These are phyloP conservation scores for Polytrichum commune DNA, from an alignment of 225 moss, liverwort and hornwort genomes.

Conservation along the genomic window DNA sequence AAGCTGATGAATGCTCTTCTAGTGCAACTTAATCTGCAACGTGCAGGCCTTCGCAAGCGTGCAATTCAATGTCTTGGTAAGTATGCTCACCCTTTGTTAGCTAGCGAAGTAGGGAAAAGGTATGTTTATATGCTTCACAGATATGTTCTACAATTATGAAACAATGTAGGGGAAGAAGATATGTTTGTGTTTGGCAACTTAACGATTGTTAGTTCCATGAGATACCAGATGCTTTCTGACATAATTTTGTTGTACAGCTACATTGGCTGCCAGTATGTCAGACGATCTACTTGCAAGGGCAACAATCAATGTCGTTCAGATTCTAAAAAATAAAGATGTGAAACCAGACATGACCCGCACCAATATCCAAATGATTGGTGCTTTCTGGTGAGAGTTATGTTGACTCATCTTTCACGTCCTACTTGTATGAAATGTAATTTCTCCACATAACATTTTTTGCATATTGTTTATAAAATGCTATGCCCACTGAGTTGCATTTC, in stretches of 20 bases:
- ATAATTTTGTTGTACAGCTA: constrained; percentile 36
- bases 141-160: no score
- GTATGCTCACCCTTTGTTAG: background rate
- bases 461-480: background rate
- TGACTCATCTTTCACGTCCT: background rate
- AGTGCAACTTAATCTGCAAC: constrained; percentile 67
- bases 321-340: constrained; percentile 66
- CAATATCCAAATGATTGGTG: constrained; percentile 75
- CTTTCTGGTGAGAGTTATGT: constrained; percentile 43
- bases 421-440: no score
- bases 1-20: constrained; percentile 49
- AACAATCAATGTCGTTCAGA: constrained; percentile 63
- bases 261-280: constrained; percentile 65
- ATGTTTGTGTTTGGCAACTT: constrained; percentile 1
- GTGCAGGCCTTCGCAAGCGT: constrained; percentile 66
- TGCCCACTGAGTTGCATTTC: background rate
- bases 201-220: background rate
- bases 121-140: no score
- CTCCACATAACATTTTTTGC: background rate
- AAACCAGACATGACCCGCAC: constrained; percentile 70
- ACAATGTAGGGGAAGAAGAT: no score
- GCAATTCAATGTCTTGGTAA: constrained; percentile 71
- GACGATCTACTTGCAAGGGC: constrained; percentile 65
- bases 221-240: background rate
- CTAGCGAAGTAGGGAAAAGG: no score